Evolutionary conservation across 352 stramenopile genomes (phyloP), one percentile per base, ranked within the genome.

Genomic region (Stramenopiles sp.): DNA sequence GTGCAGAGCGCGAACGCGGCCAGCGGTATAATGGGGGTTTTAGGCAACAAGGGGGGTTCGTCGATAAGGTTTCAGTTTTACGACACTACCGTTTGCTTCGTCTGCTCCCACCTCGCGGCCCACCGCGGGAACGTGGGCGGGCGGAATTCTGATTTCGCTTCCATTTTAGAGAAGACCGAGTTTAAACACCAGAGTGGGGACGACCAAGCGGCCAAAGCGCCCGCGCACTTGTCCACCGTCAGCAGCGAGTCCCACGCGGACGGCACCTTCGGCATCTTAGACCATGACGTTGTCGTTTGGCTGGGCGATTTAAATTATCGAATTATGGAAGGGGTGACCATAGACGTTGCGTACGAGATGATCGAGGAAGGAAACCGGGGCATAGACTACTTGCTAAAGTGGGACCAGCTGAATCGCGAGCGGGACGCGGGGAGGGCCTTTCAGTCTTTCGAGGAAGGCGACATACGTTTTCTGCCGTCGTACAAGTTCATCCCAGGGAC

Each of bases 241-340:
- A 69, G 1, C n/a, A 68, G 32, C 4, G 6, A 6, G 3, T 37
- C 68, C n/a, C 34, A 77, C 30, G 76, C 34, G 35, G n/a, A 80
- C 32, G 12, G 36, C 4, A 80, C 73, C 48, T 81, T 93, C 3
- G 81, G 82, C 1, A 80, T 98, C 35, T 73, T 93, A 1, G 96
- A 97, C 77, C 96, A 99, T 80, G 96, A 99, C 81, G 85, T 98
- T 74, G 91, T 99, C 0, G 98, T 99, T 79, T 99, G 93, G 93
- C 79, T 93, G 32, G 89, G 89, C 1, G 89, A 95, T 79, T 77
- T 95, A 0, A 95, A 95, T 77, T 95, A 95, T 75, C 84, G 89
- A 2, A 92, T 95, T 48, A 82, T 83, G 0, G 86, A 92, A 68
- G 84, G 88, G 0, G 68, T 73, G 12, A 73, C 12, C 68, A 84